These are phyloP conservation scores for Thraustochytrium sp. DNA, from an alignment of 352 stramenopile genomes.

Conservation along the genomic window DNA sequence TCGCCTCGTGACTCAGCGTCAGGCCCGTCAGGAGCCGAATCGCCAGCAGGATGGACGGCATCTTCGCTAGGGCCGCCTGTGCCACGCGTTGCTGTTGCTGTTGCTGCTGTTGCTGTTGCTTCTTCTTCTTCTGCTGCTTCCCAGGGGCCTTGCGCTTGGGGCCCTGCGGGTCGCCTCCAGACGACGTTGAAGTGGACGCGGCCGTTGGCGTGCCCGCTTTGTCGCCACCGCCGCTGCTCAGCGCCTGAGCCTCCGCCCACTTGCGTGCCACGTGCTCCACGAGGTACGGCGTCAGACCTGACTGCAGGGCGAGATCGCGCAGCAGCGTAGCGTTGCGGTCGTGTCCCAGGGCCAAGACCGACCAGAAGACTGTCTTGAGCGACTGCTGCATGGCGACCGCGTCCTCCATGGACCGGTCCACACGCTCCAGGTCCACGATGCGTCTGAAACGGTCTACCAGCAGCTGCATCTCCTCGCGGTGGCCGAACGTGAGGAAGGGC, in stretches of 20 bases:
- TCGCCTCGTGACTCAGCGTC: background rate
- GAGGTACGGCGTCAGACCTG: background rate
- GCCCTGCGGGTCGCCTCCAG: too few relatives aligned
- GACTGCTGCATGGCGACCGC: background rate
- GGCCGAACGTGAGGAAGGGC: constrained; percentile 26
- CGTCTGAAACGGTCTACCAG: constrained; percentile 19
- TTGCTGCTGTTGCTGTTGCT: background rate
- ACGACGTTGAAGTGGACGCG: too few relatives aligned
- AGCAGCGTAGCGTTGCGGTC: constrained; percentile 14
- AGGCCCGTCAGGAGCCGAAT: background rate
- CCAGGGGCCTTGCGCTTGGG: background rate
- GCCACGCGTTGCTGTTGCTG: background rate
- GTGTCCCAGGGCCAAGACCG: background rate
- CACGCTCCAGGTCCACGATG: background rate
- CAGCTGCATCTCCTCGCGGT: background rate
- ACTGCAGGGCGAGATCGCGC: background rate
- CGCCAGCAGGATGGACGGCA: background rate
- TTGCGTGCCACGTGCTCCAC: background rate
- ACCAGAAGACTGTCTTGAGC: constrained; percentile 18
- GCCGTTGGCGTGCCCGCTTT: background rate
- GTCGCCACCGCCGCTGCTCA: background rate
- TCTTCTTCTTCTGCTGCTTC: background rate
- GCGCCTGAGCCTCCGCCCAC: background rate
- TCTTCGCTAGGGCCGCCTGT: background rate
- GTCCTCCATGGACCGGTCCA: background rate